These are phyloP conservation scores for Didymellaceae sp. DNA, from an alignment of 2,329 filamentous ascomycete species.

Conservation along the genomic window DNA sequence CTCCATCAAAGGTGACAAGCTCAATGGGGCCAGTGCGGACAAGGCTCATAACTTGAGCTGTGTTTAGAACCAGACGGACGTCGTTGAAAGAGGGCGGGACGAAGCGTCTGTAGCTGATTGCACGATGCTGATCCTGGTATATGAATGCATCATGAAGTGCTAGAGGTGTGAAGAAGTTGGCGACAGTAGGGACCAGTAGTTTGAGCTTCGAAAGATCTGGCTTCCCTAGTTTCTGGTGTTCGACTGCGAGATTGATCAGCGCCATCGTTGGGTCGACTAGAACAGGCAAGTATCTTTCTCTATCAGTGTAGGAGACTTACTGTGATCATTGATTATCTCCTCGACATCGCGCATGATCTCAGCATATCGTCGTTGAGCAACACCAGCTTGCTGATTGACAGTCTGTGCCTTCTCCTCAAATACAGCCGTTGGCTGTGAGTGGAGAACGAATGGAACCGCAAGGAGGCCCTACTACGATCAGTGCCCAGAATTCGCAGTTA, in stretches of 20 bases:
- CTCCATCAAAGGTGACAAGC: slow-evolving; percentile 94
- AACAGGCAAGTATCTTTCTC: neutral
- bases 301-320: slow-evolving; percentile 54
- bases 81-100: slow-evolving; percentile 98
- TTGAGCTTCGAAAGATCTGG: slow-evolving; percentile 86
- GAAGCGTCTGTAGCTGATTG: slow-evolving; percentile 89
- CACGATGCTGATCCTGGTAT: slow-evolving; percentile 83
- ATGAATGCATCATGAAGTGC: slow-evolving; percentile 89
- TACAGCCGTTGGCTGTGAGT: slow-evolving; percentile 90
- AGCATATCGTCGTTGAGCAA: slow-evolving; percentile 85
- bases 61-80: slow-evolving; percentile 89
- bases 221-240: slow-evolving; percentile 69
- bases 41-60: slow-evolving; percentile 92
- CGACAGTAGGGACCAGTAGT: slow-evolving; percentile 86
- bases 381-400: slow-evolving; percentile 74
- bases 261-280: neutral
- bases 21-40: slow-evolving; percentile 75
- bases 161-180: slow-evolving; percentile 90
- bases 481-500: neutral
- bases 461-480: slow-evolving; percentile 61
- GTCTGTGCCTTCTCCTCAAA: slow-evolving; percentile 72
- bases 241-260: slow-evolving; percentile 58
- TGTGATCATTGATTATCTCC: slow-evolving; percentile 88
- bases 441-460: slow-evolving; percentile 93
- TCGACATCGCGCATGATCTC: slow-evolving; percentile 97